Evolutionary conservation across 768 basidiomycete species (phyloP).

Genomic region (Strobilomyces echinocephalus): DNA sequence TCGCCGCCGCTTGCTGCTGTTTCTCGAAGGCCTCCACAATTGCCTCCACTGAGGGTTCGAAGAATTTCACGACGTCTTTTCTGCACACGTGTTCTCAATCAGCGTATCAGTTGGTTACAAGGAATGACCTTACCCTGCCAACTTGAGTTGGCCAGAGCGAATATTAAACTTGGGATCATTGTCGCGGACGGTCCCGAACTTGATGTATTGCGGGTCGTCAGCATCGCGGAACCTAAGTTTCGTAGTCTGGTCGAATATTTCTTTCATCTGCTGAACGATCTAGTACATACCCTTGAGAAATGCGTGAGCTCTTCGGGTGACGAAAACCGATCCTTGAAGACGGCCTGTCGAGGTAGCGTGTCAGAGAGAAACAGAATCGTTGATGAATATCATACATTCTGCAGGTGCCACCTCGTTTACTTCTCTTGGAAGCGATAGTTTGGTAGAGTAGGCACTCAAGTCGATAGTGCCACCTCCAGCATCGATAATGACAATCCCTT

Average conservation of each 20-base stretch:
- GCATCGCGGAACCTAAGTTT: constrained; percentile 34
- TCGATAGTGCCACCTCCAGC: too few relatives aligned
- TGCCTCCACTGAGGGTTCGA: constrained; percentile 38
- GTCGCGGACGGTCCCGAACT: constrained; percentile 35
- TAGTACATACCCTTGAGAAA: constrained; percentile 17
- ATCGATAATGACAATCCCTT: constrained; percentile 37
- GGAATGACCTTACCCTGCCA: constrained; percentile 29
- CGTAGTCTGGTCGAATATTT: constrained; percentile 26
- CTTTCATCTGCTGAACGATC: constrained; percentile 16
- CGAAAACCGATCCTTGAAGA: constrained; percentile 35
- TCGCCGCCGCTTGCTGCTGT: constrained; percentile 17
- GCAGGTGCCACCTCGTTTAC: too few relatives aligned
- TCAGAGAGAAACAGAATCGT: not conserved
- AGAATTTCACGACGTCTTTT: constrained; percentile 34
- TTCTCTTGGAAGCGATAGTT: too few relatives aligned
- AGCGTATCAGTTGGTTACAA: too few relatives aligned
- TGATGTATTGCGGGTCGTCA: constrained; percentile 21
- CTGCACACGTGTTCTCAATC: too few relatives aligned
- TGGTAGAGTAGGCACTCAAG: too few relatives aligned
- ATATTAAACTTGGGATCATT: constrained; percentile 30
- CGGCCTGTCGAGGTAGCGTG: constrained; percentile 22
- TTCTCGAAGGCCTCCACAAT: constrained; percentile 32
- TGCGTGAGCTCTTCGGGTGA: constrained; percentile 15
- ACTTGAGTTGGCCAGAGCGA: constrained; percentile 33
- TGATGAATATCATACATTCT: too few relatives aligned